Base-by-base conservation (phyloP, 176 grass and related monocot species). In the Echinochloa phyllopogon region DNA sequence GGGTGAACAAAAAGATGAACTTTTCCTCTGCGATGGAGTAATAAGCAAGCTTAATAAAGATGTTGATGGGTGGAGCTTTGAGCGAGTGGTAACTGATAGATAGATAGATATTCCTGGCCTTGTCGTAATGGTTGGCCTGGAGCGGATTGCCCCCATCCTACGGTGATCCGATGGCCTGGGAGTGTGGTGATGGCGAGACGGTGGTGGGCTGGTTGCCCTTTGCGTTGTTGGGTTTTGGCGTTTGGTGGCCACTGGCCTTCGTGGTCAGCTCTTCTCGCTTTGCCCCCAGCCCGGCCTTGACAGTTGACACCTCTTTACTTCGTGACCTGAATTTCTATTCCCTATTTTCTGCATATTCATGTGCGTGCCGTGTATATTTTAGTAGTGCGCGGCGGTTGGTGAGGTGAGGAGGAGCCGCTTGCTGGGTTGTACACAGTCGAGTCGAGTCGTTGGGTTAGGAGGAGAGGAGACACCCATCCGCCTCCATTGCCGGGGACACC, bases 111-210 rank as follows among this genome's bases (percentile, higher is more conserved):
- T 17, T 80, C 3, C 4, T 68, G 38, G 52, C 56, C 43, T 62
- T 81, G 71, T 77, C 63, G 45, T 8, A 57, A 65, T 82, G 88
- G 78, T 86, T 86, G 88, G 88, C 88, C 73, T 68, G 57, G 72
- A 86, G 72, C 38, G 38, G 72, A 77, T 82, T 86, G 55, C 56
- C 65, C 63, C 65, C 63, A 82, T 86, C 88, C 24, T 15, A 86
- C 78, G 88, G 78, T 37, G 83, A 82, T 90, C 78, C 83, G 76
- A 51, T 76, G 88, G 77, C 27, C 27, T 10, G 58, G 76, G 87
- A 75, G 70, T 60, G 82, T 3, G 15, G 10, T 50, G 62, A n/a
- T 72, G 63, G 21, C 48, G 47, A 50, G 60, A 58, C 39, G 48
- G 40, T 25, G 9, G 41, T 50, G 43, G 15, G 7, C 8, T 43